Evolutionary conservation across 1,284 basidiomycete genomes (phyloP), one percentile per base, ranked within the genome.

Genomic region (Cystobasidium sp.): DNA sequence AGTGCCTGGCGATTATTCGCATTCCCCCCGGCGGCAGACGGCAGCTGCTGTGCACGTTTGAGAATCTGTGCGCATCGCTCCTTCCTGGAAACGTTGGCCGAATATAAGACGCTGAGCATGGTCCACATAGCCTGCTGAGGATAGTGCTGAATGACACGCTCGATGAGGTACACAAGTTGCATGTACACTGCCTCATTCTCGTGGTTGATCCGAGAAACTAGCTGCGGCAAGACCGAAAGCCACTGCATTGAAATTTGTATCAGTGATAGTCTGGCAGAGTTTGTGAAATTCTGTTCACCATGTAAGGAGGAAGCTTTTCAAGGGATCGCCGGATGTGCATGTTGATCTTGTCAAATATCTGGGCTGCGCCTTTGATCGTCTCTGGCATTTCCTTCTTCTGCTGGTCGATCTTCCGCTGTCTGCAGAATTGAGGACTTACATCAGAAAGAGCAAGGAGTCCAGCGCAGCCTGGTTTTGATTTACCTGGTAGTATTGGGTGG

Each of bases 191-290:
- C 85, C n/a, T 84, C 80, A 79, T 93, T 91, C 18, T 83, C 84
- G 79, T 98, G 93, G 20, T 90, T 91, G 46, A 99, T 91, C 9
- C 97, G 89, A 31, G 97, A 99, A 10, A 97, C 92, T 74, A 99
- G 91, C 85, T 99, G 97, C 7, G 97, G 94, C 77, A 98, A 94
- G 0, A 95, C 95, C 0, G 92, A 96, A 77, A 91, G 91, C 93
- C 95, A 99, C 93, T 97, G 78, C 16, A 58, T 41, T 75, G 16
- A 5, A 44, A 37, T n/a, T 37, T n/a, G 47, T 14, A 24, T 52
- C 61, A 63, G 53, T 14, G 51, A 37, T 20, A 12, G 12, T 12
- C 18, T 8, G 20, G 18, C 9, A 12, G 20, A 16, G 9, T 7
- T 18, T 41, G 10, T 3, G 59, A 58, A 9, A 16, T 12, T 20